These are phyloP conservation scores for Ceratobasidium sp. DNA, from an alignment of 1,284 basidiomycete species.

Conservation along the genomic window DNA sequence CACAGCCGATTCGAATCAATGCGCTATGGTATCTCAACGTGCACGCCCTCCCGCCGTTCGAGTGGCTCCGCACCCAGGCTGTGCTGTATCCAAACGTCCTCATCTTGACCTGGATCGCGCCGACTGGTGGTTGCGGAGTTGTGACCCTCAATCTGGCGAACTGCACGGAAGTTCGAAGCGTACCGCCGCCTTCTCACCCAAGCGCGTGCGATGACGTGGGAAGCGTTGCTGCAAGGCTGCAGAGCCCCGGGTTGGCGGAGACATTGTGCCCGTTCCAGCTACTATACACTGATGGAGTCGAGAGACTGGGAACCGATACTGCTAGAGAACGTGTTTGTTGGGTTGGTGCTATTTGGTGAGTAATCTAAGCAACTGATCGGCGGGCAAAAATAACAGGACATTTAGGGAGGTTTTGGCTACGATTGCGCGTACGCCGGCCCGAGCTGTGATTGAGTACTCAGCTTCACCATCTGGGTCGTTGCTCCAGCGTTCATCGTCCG, in stretches of 20 bases:
- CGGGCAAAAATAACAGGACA: constrained; percentile 26
- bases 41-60: constrained; percentile 75
- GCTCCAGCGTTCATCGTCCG: constrained; percentile 64
- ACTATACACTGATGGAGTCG: constrained; percentile 85
- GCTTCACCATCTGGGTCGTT: constrained; percentile 25
- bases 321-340: constrained; percentile 83
- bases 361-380: constrained; percentile 40
- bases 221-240: constrained; percentile 74
- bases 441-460: constrained; percentile 57
- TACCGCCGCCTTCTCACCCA: constrained; percentile 78
- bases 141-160: constrained; percentile 84
- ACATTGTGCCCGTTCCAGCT: constrained; percentile 86
- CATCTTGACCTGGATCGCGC: constrained; percentile 81
- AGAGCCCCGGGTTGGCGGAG: constrained; percentile 65
- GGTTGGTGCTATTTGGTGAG: constrained; percentile 86
- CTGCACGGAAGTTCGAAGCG: constrained; percentile 80
- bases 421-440: constrained; percentile 53
- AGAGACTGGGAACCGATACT: constrained; percentile 82
- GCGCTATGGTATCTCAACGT: constrained; percentile 89
- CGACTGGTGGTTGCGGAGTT: constrained; percentile 76
- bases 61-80: constrained; percentile 86
- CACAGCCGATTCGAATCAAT: constrained; percentile 81
- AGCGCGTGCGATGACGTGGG: constrained; percentile 82
- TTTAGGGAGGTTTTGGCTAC: constrained; percentile 69
- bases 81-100: constrained; percentile 81